Conservation (phyloP, 768 basidiomycete species). For the Mycena albidolilacea region DNA sequence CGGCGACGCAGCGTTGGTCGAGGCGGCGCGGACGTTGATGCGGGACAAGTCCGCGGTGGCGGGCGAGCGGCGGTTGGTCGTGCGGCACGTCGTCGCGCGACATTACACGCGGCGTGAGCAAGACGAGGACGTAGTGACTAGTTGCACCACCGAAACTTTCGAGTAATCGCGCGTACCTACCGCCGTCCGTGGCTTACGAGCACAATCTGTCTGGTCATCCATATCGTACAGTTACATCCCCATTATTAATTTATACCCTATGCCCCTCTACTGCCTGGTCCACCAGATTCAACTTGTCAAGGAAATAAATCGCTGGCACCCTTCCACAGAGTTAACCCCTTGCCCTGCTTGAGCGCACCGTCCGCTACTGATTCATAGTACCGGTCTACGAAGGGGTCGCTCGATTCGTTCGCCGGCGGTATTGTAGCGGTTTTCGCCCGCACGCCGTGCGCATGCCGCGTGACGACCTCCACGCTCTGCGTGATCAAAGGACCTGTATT, state of each 20-base stretch:
- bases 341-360: not conserved
- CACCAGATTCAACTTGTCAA: not conserved
- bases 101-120: not conserved
- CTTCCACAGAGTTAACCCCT: conserved; percentile 4
- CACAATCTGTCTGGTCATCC: too few relatives aligned
- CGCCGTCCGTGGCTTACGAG: too few relatives aligned
- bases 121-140: conserved; percentile 1
- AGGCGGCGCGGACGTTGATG: conserved; percentile 18
- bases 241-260: not conserved
- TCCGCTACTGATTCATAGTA: conserved; percentile 18
- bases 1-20: conserved; percentile 14
- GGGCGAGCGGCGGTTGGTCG: not conserved
- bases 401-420: conserved; percentile 11
- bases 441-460: conserved; percentile 26
- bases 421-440: not conserved
- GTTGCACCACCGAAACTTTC: conserved; percentile 15
- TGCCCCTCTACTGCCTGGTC: not conserved
- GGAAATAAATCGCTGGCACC: not conserved
- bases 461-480: conserved; percentile 33
- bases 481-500: conserved; percentile 16
- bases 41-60: not conserved
- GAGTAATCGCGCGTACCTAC: not conserved
- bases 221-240: not conserved
- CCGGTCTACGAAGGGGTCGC: not conserved
- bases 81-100: conserved; percentile 14